Conservation (phyloP, 192 early-diverging fungal genomes). For the Coemansia sp. region DNA sequence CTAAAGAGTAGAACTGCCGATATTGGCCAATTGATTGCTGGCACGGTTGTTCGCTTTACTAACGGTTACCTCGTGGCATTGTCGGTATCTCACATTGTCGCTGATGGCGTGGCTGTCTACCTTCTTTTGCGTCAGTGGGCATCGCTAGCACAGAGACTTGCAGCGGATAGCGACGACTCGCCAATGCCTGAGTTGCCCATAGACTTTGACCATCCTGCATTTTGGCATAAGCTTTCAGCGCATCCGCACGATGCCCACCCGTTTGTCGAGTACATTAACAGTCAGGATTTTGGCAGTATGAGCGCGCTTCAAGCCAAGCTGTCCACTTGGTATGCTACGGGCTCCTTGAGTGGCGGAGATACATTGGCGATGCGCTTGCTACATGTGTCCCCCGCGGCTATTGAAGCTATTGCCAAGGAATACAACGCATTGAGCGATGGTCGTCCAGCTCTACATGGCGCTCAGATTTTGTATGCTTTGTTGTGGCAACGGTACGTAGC, state of each 20-base stretch:
- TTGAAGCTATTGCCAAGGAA: neutral
- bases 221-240: neutral
- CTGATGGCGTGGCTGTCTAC: neutral
- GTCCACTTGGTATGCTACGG: neutral
- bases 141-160: neutral
- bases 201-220: neutral
- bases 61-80: neutral
- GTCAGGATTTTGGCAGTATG: neutral
- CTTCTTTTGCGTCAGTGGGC: slow-evolving; percentile 8
- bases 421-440: neutral
- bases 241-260: neutral
- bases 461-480: neutral
- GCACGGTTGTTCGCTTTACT: neutral
- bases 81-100: neutral
- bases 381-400: neutral
- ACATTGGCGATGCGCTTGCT: neutral
- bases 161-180: neutral
- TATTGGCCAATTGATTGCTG: neutral
- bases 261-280: neutral
- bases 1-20: neutral
- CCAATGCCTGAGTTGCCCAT: neutral
- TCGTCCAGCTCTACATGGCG: neutral
- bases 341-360: neutral
- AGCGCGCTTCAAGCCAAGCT: neutral
- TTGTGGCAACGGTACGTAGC: neutral